A percentile compares a stretch with the other conserved stretches of the same genome.
phyloP scores from a whole-genome alignment of 2,329 filamentous ascomycete genomes.

The Alternaria gaisen region DNA sequence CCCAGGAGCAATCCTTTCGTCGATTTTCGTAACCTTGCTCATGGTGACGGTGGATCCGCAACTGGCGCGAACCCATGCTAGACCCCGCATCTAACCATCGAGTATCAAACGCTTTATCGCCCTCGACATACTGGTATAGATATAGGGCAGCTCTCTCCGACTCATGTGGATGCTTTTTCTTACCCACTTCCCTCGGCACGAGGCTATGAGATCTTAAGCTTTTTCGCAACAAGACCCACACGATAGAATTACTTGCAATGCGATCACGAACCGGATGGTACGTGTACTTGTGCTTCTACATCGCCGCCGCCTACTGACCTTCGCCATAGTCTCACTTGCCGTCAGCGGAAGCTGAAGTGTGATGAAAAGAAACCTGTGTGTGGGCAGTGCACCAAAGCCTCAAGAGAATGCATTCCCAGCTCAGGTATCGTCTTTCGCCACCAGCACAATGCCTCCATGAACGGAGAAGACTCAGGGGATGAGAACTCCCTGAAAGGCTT shows the following conservation, averaged over 20 bases:
- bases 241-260: constrained; percentile 34
- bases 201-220: constrained; percentile 24
- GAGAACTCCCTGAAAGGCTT: constrained; percentile 65
- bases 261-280: constrained; percentile 54
- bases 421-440: constrained; percentile 72
- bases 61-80: constrained; percentile 46
- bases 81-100: constrained; percentile 46
- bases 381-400: constrained; percentile 68
- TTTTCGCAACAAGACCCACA: constrained; percentile 26
- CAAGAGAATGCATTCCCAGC: constrained; percentile 67
- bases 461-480: constrained; percentile 57
- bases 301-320: constrained; percentile 16
- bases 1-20: constrained; percentile 36
- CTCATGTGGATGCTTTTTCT: constrained; percentile 31
- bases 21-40: constrained; percentile 34
- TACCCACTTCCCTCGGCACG: constrained; percentile 35
- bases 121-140: constrained; percentile 40
- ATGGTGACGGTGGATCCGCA: constrained; percentile 40
- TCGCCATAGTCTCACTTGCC: constrained; percentile 59
- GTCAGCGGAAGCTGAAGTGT: constrained; percentile 70
- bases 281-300: constrained; percentile 20
- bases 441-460: constrained; percentile 75
- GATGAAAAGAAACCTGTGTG: constrained; percentile 69
- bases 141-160: constrained; percentile 41
- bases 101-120: constrained; percentile 32